Evolutionary conservation across 116 monocot genomes (phyloP).

Genomic region (Dioscorea cayenensis): DNA sequence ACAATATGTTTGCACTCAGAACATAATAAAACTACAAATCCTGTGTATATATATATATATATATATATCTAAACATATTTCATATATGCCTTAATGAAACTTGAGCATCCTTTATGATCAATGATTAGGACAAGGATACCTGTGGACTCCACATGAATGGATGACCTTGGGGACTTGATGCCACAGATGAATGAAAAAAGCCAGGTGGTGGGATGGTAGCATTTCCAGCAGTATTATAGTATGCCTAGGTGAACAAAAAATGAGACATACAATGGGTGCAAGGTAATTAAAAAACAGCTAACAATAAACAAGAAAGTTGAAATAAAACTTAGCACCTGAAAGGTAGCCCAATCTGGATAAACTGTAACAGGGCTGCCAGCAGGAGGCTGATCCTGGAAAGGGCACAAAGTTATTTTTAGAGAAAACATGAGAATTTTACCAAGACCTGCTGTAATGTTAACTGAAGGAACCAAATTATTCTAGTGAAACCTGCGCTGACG

Average conservation of each 20-base stretch:
- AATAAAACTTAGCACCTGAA: conserved; percentile 43
- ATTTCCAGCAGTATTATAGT: conserved; percentile 27
- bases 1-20: too few relatives aligned
- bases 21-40: too few relatives aligned
- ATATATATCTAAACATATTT: background rate
- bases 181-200: conserved; percentile 54
- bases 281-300: background rate
- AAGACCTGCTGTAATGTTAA: background rate
- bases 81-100: background rate
- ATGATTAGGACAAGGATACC: conserved; percentile 20
- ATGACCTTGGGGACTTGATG: conserved; percentile 56
- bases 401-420: background rate
- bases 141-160: conserved; percentile 92
- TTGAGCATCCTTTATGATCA: background rate
- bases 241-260: conserved; percentile 44
- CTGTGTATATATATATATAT: background rate
- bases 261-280: conserved; percentile 1
- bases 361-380: conserved; percentile 25
- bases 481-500: background rate
- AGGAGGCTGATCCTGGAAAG: conserved; percentile 48
- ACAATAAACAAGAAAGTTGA: background rate
- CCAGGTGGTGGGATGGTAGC: conserved; percentile 57
- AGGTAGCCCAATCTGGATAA: conserved; percentile 70
- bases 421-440: background rate
- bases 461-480: background rate